Base-by-base conservation (phyloP, 2,329 filamentous ascomycete species). In the Mariannaea elegans region DNA sequence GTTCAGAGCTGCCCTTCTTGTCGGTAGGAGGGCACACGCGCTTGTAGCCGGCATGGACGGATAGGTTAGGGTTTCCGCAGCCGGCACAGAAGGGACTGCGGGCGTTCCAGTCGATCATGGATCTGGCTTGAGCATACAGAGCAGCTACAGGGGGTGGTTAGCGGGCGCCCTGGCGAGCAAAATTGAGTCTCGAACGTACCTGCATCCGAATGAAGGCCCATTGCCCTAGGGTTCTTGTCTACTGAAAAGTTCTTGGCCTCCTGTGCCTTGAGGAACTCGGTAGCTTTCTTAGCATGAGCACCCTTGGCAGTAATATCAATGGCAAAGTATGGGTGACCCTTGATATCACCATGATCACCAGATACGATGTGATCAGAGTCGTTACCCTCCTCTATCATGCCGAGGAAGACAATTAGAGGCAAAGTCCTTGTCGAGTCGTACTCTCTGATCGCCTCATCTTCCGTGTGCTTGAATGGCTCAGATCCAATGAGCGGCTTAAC, bases 61-160 rank as follows among this genome's bases (percentile, higher is more conserved):
- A 90, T 61, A 97, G 80, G 0, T 93, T 98, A 21, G 85, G 87
- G 71, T 91, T 86, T 31, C 95, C 94, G 77, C 95, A 99, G 56
- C 90, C 90, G 29, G 89, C 93, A 76, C 95, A 99, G 82, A 93
- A 99, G 27, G 90, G 91, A 77, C 97, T 97, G 50, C 94, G 90
- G 23, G 84, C 84, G 78, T 99, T 98, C 95, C 95, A 99, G 80
- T 98, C 95, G 32, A 96, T 82, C 23, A 97, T 83, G 44, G 93
- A 91, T 55, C 94, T 89, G 7, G 93, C 92, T 77, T 97, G 92
- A 13, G 93, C 94, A 68, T 93, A 97, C 44, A 97, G 91, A 48
- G 94, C 93, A 59, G 94, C 95, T 95, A 63, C 23, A 36, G 24
- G 49, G 16, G 58, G 21, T 41, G 42, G 48, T 70, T 42, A 68